Evolutionary conservation across 257 asterid genomes (phyloP), one percentile per base, ranked within the genome.

Genomic region (Linderniella brevidens): DNA sequence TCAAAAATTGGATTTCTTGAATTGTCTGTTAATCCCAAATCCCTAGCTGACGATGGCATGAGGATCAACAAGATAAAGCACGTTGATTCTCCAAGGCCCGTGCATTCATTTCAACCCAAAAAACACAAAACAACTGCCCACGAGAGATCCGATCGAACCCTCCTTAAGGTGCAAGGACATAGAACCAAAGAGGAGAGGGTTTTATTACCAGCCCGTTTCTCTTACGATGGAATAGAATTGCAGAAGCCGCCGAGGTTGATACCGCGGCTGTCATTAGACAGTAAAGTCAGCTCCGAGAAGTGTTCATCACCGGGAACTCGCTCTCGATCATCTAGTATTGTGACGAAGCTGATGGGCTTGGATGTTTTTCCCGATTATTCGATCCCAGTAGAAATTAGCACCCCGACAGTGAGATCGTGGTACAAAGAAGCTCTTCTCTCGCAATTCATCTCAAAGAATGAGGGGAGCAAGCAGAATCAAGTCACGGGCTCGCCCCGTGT

Each of bases 261-360:
- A 39, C 96, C 99, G 9, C 77, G 99, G 65, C 66, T 90, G 10
- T 90, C 99, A 2, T 65, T 90, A 25, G 99, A 90, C 73, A 79
- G 99, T 66, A 81, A 79, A 62, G 72, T 74, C n/a, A 66, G 74
- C 61, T 67, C 77, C 49, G 55, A 61, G 66, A 80, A 69, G 68
- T 51, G 50, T 52, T 74, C 32, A 55, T 88, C 70, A 37, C 68
- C 74, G 7, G 80, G 65, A 55, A 61, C 72, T 57, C 73, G 79
- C 15, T 65, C 60, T 47, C 64, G 77, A 54, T 52, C 83, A 40
- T 79, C 96, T 14, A 70, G 70, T 49, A 63, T 90, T 6, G 78
- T 90, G 10, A 93, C 88, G 15, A 90, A 76, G 86, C 76, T 90
- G 18, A 90, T 90, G 99, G 99, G 99, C 8, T 67, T 90, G 79